Base-by-base conservation (phyloP, 129 eudicot genomes). In the Apium graveolens region DNA sequence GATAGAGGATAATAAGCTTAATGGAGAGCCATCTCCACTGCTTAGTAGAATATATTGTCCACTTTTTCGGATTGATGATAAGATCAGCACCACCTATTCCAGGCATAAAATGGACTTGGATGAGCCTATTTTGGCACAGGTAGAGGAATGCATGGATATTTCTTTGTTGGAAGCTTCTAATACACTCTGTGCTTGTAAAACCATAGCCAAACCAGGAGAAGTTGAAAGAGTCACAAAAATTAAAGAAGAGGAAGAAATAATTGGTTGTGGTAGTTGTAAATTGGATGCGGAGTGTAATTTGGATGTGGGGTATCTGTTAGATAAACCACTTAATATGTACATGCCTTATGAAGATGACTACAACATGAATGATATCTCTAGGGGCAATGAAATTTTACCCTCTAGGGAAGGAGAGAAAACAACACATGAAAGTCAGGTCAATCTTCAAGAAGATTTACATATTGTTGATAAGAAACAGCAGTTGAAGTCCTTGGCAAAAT, bases 381-480 rank as follows among this genome's bases (percentile, higher is more conserved):
- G 29, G 39, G 27, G 65, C 79, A 79, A 62, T 62, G 73, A 51
- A 66, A 39, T 45, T 27, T 34, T 29, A 18, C 53, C 41, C 8
- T 41, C 31, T 66, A 12, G 32, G 43, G 79, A 76, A n/a, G 32
- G 12, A 27, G 62, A 65, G 44, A 74, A 78, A 77, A 78, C 48
- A 81, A 69, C 73, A 27, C 49, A 73, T 65, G 76, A 73, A 43
- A 37, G 65, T 63, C 70, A 75, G 83, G 83, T 80, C 49, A 68
- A 8, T 45, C 48, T 48, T 63, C 72, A 78, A 26, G 68, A 76
- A 39, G 80, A 77, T 27, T 51, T 39, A 66, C 32, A 82, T 76
- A 80, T 88, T 55, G 31, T 39, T 78, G 79, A 60, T 76, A 78
- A 81, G 82, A 82, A 80, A 78, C 86, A 81, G 68, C 70, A 31